These are phyloP conservation scores for Handroanthus guayacan DNA, from an alignment of 257 asterid genomes.

Conservation along the genomic window DNA sequence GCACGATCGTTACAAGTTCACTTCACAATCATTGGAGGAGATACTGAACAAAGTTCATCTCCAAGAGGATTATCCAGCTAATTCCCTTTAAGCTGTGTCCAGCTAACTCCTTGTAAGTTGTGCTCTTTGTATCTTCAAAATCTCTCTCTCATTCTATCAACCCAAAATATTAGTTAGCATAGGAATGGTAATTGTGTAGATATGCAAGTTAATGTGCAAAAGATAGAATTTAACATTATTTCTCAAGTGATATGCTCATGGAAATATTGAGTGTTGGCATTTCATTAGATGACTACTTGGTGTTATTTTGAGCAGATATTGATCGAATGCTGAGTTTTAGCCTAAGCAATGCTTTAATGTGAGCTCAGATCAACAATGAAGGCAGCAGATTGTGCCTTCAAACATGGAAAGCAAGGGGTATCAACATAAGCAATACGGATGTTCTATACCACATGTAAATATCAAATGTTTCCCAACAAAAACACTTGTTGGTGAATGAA, in stretches of 20 bases:
- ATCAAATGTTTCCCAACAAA: no score
- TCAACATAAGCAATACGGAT: not conserved
- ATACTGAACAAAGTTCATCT: slow-evolving; percentile 50
- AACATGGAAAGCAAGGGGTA: not conserved
- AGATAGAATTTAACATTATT: not conserved
- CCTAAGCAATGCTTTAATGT: not conserved
- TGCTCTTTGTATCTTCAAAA: not conserved
- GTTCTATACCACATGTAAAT: no score
- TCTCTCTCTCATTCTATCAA: not conserved
- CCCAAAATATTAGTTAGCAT: not conserved
- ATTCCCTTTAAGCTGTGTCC: not conserved
- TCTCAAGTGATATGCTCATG: not conserved
- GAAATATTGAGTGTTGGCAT: not conserved
- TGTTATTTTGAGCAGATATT: not conserved
- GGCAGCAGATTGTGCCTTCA: not conserved
- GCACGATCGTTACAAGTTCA: slow-evolving; percentile 49
- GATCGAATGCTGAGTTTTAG: not conserved
- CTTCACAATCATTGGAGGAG: slow-evolving; percentile 48
- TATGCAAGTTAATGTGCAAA: slow-evolving; percentile 26
- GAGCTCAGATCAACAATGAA: not conserved
- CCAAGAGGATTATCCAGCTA: slow-evolving; percentile 35
- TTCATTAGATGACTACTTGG: no score
- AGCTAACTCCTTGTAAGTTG: slow-evolving; percentile 8
- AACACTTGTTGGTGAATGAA: no score
- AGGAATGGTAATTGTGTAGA: not conserved